Base-by-base conservation (phyloP, 2,329 filamentous ascomycete genomes). In the Myriosclerotinia duriaeana region DNA sequence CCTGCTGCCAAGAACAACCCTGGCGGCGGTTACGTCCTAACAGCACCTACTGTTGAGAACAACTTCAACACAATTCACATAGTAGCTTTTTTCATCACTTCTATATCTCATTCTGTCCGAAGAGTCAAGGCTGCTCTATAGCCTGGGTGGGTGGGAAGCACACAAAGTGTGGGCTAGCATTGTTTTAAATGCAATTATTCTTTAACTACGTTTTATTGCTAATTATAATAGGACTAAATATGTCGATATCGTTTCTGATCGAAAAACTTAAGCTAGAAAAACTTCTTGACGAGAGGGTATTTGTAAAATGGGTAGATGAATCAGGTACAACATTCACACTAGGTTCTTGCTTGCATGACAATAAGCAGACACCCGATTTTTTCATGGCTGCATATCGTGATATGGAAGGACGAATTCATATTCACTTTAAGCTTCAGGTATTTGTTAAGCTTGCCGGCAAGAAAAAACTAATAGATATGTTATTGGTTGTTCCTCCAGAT, bases 141-240 rank as follows among this genome's bases (percentile, higher is more conserved):
- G 55, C 55, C 55, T 59, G 40, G 40, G 40, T 59, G 55, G n/a
- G 46, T 26, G n/a, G n/a, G 40, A 40, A 59, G 46, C 40, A 59
- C 55, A 11, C 46, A n/a, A 46, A 17, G 55, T 59, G 55, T 59
- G 46, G 40, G 55, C 55, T 46, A 59, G 12, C 9, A 46, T 8
- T 22, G 11, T 22, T 44, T 30, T 26, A 26, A 26, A 26, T 26
- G 26, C 26, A 26, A 26, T 26, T 26, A 26, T 26, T 26, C 26
- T 26, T 26, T 26, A 5, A 58, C 20, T 26, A 58, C 15, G 17
- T 26, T 59, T 44, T 48, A 59, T 46, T 12, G n/a, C 55, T 59
- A 59, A 59, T 46, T 34, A 14, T 44, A 34, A 15, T 26, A 59
- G 55, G 55, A 6, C 2, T 9, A 50, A 12, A 22, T 22, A 50